Evolutionary conservation across 306 rosid species (phyloP).

Genomic region (Astragalus membranaceus): DNA sequence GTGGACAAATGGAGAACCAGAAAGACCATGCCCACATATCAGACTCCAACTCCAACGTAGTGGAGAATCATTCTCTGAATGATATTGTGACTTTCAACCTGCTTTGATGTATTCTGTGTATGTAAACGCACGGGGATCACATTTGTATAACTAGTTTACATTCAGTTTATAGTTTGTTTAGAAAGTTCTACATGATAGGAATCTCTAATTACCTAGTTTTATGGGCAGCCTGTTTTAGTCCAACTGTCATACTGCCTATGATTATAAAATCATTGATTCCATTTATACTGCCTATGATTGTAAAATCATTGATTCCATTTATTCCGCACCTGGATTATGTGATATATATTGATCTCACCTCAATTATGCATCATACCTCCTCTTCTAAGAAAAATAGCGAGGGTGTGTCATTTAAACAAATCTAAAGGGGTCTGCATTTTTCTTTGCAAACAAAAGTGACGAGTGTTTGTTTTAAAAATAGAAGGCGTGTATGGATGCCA

Average conservation of each 20-base stretch:
- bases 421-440: not conserved
- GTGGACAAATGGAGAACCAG: constrained; percentile 80
- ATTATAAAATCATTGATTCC: not conserved
- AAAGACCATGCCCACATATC: constrained; percentile 67
- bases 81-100: constrained; percentile 24
- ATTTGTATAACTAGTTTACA: constrained; percentile 10
- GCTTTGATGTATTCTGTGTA: constrained; percentile 6
- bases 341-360: too few species aligned
- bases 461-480: not conserved
- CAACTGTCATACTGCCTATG: not conserved
- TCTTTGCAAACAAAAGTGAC: not conserved
- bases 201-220: not conserved
- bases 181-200: not conserved
- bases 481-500: not conserved
- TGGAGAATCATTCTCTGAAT: constrained; percentile 37
- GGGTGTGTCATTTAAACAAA: not conserved
- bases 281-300: not conserved
- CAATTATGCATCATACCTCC: too few species aligned
- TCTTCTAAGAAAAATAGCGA: not conserved
- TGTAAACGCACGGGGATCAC: constrained; percentile 14
- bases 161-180: constrained; percentile 10
- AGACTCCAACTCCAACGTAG: constrained; percentile 47
- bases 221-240: not conserved
- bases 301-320: too few species aligned
- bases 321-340: not conserved